Conservation (phyloP, 345 rosid species). For the Pistacia vera region DNA sequence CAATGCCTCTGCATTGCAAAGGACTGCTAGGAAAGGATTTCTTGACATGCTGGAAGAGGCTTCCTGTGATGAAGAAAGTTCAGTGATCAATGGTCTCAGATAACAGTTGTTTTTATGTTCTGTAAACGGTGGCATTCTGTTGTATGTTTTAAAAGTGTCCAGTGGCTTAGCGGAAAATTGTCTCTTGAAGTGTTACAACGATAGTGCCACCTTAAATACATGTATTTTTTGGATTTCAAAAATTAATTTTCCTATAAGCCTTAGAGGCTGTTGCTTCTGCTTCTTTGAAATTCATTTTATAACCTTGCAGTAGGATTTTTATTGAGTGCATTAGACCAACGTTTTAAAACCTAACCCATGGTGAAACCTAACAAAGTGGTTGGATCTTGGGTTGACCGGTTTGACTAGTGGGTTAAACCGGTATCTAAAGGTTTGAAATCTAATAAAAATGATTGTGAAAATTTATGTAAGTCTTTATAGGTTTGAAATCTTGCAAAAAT, state of each 20-base stretch:
- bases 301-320: not conserved
- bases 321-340: too few relatives aligned
- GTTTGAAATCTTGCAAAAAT: too few relatives aligned
- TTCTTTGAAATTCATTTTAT: not conserved
- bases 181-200: not conserved
- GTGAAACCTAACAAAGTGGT: too few relatives aligned
- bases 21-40: conserved; percentile 61
- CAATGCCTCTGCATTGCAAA: conserved; percentile 30
- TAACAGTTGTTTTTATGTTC: conserved; percentile 13
- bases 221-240: not conserved
- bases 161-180: not conserved
- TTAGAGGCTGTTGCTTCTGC: not conserved
- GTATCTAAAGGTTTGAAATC: too few relatives aligned
- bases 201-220: not conserved
- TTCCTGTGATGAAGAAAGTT: conserved; percentile 47
- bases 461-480: too few relatives aligned
- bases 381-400: too few relatives aligned
- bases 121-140: not conserved
- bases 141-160: not conserved
- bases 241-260: not conserved
- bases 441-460: too few relatives aligned
- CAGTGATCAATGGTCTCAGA: conserved; percentile 22
- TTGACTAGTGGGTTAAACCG: too few relatives aligned
- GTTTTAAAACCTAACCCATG: too few relatives aligned
- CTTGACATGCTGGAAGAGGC: conserved; percentile 92